These are phyloP conservation scores for Scleroderma citrinum DNA, from an alignment of 768 basidiomycete genomes.

Conservation along the genomic window DNA sequence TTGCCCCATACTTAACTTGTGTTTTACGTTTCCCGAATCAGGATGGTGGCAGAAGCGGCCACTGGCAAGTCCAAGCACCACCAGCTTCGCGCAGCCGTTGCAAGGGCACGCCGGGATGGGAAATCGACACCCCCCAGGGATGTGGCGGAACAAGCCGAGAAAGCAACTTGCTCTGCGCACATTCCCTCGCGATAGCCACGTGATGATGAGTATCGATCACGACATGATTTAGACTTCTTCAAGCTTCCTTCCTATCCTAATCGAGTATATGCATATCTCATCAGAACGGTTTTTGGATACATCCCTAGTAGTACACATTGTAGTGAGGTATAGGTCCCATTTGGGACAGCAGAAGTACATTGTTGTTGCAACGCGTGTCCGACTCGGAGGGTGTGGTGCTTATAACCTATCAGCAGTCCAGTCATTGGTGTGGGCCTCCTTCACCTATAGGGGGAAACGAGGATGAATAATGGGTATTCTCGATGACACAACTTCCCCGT, in stretches of 20 bases:
- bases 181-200: constrained; percentile 10
- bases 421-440: constrained; percentile 14
- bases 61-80: constrained; percentile 60
- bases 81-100: constrained; percentile 24
- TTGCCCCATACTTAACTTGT: constrained; percentile 6
- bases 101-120: constrained; percentile 26
- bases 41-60: constrained; percentile 86
- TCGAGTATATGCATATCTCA: constrained; percentile 10
- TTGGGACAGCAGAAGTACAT: not conserved
- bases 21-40: constrained; percentile 22
- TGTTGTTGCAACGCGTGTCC: not conserved
- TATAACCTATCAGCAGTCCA: not conserved
- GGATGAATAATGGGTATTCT: not conserved
- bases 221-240: constrained; percentile 12
- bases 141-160: constrained; percentile 21
- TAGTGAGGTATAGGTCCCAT: not conserved
- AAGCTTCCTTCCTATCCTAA: constrained; percentile 16
- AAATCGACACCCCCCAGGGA: constrained; percentile 35
- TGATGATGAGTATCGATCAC: constrained; percentile 5
- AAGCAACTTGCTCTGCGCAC: constrained; percentile 4
- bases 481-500: constrained; percentile 2
- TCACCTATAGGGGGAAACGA: constrained; percentile 14
- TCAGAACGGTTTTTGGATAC: constrained; percentile 10
- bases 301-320: not conserved
- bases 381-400: not conserved